Percentiles rank a stretch among this genome's conserved stretches.
Evolutionary conservation across 2,329 filamentous ascomycete species (phyloP).

Genomic region (Trichoderma afroharzianum): DNA sequence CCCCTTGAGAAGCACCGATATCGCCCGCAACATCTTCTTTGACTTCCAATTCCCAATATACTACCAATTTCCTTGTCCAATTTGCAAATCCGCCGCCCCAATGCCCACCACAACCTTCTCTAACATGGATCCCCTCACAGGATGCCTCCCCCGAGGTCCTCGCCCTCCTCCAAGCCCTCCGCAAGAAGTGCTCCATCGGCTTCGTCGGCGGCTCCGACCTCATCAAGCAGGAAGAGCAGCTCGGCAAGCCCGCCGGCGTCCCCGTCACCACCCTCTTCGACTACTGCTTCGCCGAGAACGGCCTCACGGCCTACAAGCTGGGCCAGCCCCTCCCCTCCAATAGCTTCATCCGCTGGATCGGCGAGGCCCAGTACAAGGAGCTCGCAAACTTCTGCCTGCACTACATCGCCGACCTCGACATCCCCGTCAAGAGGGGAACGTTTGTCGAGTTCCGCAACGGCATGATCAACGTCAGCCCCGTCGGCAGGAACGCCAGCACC

Average conservation of each 20-base stretch:
- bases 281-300: constrained; percentile 97
- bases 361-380: constrained; percentile 77
- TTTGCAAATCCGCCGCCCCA: background rate
- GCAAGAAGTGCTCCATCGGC: constrained; percentile 84
- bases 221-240: constrained; percentile 91
- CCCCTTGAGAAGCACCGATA: background rate
- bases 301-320: constrained; percentile 83
- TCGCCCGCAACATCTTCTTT: background rate
- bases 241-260: constrained; percentile 60
- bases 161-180: constrained; percentile 70
- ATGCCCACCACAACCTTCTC: background rate
- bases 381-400: constrained; percentile 72
- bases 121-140: constrained; percentile 38
- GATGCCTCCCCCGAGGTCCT: constrained; percentile 77
- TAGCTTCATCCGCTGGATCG: constrained; percentile 89
- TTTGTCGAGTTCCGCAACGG: constrained; percentile 88
- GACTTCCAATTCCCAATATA: background rate
- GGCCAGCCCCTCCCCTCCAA: constrained; percentile 71
- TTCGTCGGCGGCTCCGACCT: constrained; percentile 93
- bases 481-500: constrained; percentile 80
- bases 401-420: constrained; percentile 79
- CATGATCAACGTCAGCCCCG: constrained; percentile 82
- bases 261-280: constrained; percentile 87
- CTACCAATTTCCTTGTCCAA: background rate
- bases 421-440: constrained; percentile 78